Base-by-base conservation (phyloP, 2,329 filamentous ascomycete species). In the Venturia aucupariae region DNA sequence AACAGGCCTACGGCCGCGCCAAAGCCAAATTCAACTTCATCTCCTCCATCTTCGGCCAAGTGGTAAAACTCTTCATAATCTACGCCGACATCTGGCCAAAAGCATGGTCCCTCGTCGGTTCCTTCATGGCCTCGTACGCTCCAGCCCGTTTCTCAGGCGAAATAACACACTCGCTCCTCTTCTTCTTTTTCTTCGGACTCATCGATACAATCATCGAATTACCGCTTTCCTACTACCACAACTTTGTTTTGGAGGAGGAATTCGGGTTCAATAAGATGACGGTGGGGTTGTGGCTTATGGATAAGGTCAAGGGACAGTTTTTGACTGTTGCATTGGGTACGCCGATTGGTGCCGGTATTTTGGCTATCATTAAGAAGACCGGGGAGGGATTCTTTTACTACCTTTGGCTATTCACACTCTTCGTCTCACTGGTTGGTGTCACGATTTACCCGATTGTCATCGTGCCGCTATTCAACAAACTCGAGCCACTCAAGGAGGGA, bases 261-360 rank as follows among this genome's bases (percentile, higher is more conserved):
- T 99, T 96, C 71, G 94, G 94, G 61, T 99, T 99, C 85, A 99
- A 99, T 79, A 99, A 99, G 81, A 92, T 96, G 82, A 97, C 94
- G 0, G 80, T 91, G 64, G 87, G 86, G 75, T 82, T 97, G 38
- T 99, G 93, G 82, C 74, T 97, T 63, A 90, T 85, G 71, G 94
- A 99, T 75, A 86, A 96, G 79, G 76, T 97, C 79, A 99, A 99
- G 82, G 87, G 88, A 39, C 92, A 96, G 75, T 82, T 90, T 70
- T 84, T 99, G 66, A 86, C 87, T 62, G 82, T 95, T 69, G 86
- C 85, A 60, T 83, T 99, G 66, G 89, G 90, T 66, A 87, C 91
- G 62, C 94, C 95, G 0, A 88, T 99, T 70, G 89, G 97, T 67
- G 90, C 90, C 69, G 94, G 88, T 51, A 95, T 99, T 81, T 84